Percentiles rank a stretch among this genome's conserved stretches.
Evolutionary conservation across 805 yeast species (phyloP).

Genomic region (Diddensiella caesifluorescens): DNA sequence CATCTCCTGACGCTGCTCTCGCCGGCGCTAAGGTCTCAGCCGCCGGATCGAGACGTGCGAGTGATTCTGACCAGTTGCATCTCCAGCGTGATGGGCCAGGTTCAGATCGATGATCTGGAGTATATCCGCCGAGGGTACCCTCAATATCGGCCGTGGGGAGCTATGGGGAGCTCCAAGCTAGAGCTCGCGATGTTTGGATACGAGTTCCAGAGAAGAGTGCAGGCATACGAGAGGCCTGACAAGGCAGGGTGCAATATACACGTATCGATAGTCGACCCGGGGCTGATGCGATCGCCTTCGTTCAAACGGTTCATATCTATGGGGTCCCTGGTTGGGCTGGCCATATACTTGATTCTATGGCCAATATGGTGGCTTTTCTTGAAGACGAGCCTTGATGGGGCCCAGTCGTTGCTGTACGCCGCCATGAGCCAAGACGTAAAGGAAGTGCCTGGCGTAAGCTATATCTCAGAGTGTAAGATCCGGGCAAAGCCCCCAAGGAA

Average conservation of each 20-base stretch:
- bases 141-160: constrained; percentile 58
- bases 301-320: constrained; percentile 71
- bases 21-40: constrained; percentile 85
- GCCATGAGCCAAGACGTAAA: constrained; percentile 66
- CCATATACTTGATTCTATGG: constrained; percentile 61
- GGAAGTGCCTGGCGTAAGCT: constrained; percentile 57
- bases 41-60: constrained; percentile 91
- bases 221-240: constrained; percentile 59
- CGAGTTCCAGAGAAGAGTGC: constrained; percentile 67
- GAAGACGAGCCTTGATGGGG: constrained; percentile 72
- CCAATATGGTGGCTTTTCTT: constrained; percentile 82
- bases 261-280: constrained; percentile 81
- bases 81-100: constrained; percentile 64
- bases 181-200: constrained; percentile 68
- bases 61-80: constrained; percentile 74
- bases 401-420: constrained; percentile 69
- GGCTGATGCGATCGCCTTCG: constrained; percentile 82
- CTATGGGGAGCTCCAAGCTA: constrained; percentile 78
- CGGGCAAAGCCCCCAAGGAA: constrained; percentile 45
- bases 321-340: constrained; percentile 62
- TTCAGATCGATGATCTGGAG: constrained; percentile 58
- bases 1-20: constrained; percentile 73
- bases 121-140: constrained; percentile 61
- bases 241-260: constrained; percentile 60
- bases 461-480: constrained; percentile 66